Base-by-base conservation (phyloP, 106 monocot species). In the Acorus gramineus region DNA sequence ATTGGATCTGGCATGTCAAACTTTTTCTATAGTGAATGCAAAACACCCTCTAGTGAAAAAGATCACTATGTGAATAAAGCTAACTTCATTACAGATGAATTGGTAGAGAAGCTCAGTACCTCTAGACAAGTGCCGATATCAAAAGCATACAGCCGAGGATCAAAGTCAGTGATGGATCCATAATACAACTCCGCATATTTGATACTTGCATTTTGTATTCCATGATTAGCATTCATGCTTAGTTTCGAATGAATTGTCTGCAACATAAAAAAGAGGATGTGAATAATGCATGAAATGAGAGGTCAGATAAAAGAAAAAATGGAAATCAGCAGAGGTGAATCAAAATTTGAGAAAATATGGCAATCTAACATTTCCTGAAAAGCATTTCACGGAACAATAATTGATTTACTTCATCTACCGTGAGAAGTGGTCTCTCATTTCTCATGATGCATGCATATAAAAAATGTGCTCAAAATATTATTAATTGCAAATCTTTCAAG, bases 111-210 rank as follows among this genome's bases (percentile, higher is more conserved):
- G n/a, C 8, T 46, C 3, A 12, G 13, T 81, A 98, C 98, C 98
- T 98, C 98, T 62, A 98, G 75, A 75, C 98, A 98, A 69, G 92
- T 98, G 56, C 82, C 92, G 57, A 98, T 86, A 64, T 88, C 92
- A 67, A 83, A 78, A 49, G 79, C 77, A 69, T 62, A 73, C 54
- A 98, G 48, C 9, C 88, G 87, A 53, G 91, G 81, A 53, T 98
- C 98, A 53, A 86, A 92, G 7, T 83, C 73, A 4, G 79, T 88
- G 63, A 98, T 98, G 11, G 98, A 98, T 44, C 98, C 98, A 85
- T 84, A 85, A 77, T 92, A 98, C n/a, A 98, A 81, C 49, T 76
- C 79, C 14, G 79, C 77, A 56, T 75, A 77, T 76, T 14, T 79
- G 58, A 98, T 77, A 58, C 50, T 74, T 28, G 74, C 28, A 28